phyloP scores from a whole-genome alignment of 1,284 basidiomycete species.

The Cryptococcus depauperatus region DNA sequence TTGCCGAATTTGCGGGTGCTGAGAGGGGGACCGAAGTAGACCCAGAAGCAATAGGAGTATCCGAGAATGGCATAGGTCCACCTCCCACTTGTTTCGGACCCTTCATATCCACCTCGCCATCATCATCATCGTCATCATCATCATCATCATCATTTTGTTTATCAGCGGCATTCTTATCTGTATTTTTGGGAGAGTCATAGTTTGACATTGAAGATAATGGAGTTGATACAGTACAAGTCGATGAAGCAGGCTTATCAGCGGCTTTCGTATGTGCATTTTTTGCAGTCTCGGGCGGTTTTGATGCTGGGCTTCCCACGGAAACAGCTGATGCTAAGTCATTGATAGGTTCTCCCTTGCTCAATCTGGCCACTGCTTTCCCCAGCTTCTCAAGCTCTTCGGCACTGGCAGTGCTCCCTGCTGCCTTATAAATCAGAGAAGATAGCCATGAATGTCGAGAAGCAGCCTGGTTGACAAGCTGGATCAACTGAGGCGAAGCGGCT shows the following conservation, averaged over 20 bases:
- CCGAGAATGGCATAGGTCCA: conserved; percentile 16
- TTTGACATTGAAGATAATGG: conserved; percentile 1
- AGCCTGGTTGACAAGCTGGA: conserved; percentile 39
- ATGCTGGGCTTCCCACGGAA: not conserved
- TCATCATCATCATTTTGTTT: conserved; percentile 1
- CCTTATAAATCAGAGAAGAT: conserved; percentile 40
- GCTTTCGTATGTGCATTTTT: not conserved
- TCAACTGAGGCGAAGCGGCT: conserved; percentile 22
- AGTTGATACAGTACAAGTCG: not conserved
- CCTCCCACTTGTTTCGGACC: conserved; percentile 35
- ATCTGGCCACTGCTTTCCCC: conserved; percentile 31
- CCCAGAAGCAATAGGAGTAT: not conserved
- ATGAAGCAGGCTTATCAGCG: not conserved
- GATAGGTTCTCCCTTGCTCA: conserved; percentile 29
- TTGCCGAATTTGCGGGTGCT: not conserved
- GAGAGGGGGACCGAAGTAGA: not conserved
- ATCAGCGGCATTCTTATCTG: not conserved
- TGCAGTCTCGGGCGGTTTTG: not conserved
- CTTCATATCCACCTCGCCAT: conserved; percentile 29
- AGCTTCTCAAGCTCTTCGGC: conserved; percentile 40
- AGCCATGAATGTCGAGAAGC: conserved; percentile 37
- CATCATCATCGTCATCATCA: conserved; percentile 16
- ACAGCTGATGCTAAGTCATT: conserved; percentile 7
- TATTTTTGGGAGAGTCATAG: not conserved
- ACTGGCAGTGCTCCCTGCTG: conserved; percentile 34